Base-by-base conservation (phyloP, 768 basidiomycete genomes). In the Naematelia aurantialba region DNA sequence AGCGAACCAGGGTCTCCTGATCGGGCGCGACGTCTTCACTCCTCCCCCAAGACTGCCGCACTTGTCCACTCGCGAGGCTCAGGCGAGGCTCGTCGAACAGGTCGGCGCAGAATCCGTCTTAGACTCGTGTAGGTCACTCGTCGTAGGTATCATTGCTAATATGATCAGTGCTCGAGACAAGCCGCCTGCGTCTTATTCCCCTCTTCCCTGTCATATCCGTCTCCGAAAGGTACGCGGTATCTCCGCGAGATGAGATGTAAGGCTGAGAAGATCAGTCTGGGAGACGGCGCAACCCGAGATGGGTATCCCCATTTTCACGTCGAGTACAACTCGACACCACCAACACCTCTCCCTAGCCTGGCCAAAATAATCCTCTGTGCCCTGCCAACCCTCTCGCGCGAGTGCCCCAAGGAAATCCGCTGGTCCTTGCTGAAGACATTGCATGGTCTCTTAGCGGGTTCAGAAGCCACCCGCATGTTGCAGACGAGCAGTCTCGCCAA, bases 171-270 rank as follows among this genome's bases (percentile, higher is more conserved):
- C 59, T 55, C 27, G 59, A 61, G 48, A 65, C 59, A 3, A 56
- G 56, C 21, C 46, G 56, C n/a, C 47, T 57, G 19, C 56, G 56
- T 11, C 57, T 65, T 14, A 65, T 61, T 29, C 59, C 63, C 3
- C 30, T 65, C 10, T 65, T 65, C 39, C 63, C 63, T 1, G 63
- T 65, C 29, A 56, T 65, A 1, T 61, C 63, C 8, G 60, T 58
- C 26, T 50, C 59, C 10, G 63, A 65, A 44, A 58, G 57, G 52
- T 53, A 46, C 24, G 49, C 31, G 11, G 27, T 31, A 46, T 22
- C 47, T 3, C 27, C n/a, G 19, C 27, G 4, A 30, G 27, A 11
- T 42, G 22, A 13, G 3, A 13, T 25, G n/a, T n/a, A n/a, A 50
- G 5, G 34, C 12, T 26, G 39, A 51, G 55, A 50, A 21, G 24